Evolutionary conservation across 768 basidiomycete genomes (phyloP).

Genomic region (Suillus decipiens): DNA sequence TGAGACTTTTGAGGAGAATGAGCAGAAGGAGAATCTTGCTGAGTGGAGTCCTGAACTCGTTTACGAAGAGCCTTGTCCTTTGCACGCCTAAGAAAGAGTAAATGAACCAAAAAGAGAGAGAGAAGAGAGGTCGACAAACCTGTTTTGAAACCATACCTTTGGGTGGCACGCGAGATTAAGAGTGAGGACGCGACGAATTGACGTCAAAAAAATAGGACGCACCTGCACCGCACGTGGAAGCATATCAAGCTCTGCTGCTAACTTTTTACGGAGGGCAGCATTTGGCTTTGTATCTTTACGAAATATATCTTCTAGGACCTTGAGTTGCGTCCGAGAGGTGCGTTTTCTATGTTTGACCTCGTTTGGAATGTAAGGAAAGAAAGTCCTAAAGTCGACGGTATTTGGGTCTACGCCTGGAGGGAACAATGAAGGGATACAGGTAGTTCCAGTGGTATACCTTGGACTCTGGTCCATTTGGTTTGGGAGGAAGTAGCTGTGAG

Average conservation of each 20-base stretch:
- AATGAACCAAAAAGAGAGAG: conserved; percentile 8
- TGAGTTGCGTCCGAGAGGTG: conserved; percentile 86
- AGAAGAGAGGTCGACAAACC: conserved; percentile 42
- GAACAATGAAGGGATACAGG: conserved; percentile 49
- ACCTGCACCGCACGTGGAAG: conserved; percentile 95
- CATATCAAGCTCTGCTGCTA: conserved; percentile 87
- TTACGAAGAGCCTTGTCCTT: conserved; percentile 75
- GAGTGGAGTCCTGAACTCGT: conserved; percentile 38
- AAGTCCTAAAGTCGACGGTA: conserved; percentile 76
- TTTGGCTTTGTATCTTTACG: conserved; percentile 91
- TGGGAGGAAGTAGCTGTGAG: conserved; percentile 22
- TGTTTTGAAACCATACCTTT: conserved; percentile 92
- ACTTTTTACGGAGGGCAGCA: conserved; percentile 71
- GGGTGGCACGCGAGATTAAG: conserved; percentile 19
- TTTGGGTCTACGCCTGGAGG: conserved; percentile 59
- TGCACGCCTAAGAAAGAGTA: conserved; percentile 56
- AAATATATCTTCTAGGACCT: conserved; percentile 87
- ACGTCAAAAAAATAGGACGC: conserved; percentile 26
- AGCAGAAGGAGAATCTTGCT: conserved; percentile 19
- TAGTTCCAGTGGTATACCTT: conserved; percentile 32
- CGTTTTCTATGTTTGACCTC: conserved; percentile 94
- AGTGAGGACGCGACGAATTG: conserved; percentile 23
- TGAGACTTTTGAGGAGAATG: conserved; percentile 14
- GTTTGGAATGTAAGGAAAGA: conserved; percentile 87
- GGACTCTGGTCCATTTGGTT: conserved; percentile 30